These are phyloP conservation scores for Pichia heedii DNA, from an alignment of 805 yeast species.

Conservation along the genomic window DNA sequence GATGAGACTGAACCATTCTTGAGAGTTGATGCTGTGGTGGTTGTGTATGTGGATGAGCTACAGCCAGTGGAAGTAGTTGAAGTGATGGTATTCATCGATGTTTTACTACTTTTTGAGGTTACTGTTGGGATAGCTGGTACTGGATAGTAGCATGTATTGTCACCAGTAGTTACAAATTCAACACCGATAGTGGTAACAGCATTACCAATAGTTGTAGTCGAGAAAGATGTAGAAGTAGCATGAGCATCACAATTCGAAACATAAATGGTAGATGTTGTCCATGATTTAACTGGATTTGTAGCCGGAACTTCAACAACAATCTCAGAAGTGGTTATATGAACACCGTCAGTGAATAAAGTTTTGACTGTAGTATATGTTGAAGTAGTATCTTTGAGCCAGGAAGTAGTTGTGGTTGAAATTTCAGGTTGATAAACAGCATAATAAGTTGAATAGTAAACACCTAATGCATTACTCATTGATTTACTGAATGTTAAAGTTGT, in stretches of 20 bases:
- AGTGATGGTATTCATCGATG: too few relatives aligned
- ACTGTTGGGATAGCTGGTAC: too few relatives aligned
- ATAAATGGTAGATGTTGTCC: not conserved
- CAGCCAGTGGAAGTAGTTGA: not conserved
- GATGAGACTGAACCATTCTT: not conserved
- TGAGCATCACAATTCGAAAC: conserved; percentile 1
- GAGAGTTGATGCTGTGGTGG: not conserved
- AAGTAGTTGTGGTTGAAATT: not conserved
- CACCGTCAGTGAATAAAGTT: not conserved
- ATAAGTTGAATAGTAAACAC: conserved; percentile 3
- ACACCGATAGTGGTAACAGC: not conserved
- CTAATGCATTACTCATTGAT: not conserved
- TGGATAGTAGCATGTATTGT: not conserved
- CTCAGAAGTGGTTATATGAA: conserved; percentile 1
- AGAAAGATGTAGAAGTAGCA: conserved; percentile 1
- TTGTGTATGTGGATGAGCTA: conserved; percentile 2
- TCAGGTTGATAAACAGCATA: conserved; percentile 1
- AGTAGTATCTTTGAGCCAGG: not conserved
- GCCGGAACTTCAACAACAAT: conserved; percentile 5
- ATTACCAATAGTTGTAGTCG: not conserved
- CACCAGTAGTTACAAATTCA: not conserved
- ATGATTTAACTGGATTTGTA: not conserved
- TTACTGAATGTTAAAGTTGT: not conserved
- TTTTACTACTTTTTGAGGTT: too few relatives aligned
- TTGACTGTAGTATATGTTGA: conserved; percentile 1